phyloP scores from a whole-genome alignment of 768 basidiomycete genomes.

The Pholiota microspora region DNA sequence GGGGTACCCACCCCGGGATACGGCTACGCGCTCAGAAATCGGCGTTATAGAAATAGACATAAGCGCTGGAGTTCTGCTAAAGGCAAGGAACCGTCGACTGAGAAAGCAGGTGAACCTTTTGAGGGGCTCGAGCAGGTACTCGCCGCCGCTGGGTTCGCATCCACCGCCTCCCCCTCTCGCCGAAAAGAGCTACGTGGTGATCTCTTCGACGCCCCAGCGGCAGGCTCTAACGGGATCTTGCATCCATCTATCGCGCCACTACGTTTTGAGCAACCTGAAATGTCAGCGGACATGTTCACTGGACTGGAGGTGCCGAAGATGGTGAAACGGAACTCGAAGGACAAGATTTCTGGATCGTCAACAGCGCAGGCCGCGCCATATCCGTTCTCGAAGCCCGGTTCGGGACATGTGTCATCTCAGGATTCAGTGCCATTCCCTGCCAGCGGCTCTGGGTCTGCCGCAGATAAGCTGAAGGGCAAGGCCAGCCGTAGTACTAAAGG shows the following conservation, averaged over 20 bases:
- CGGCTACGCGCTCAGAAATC: constrained; percentile 9
- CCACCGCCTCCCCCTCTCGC: constrained; percentile 50
- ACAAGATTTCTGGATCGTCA: constrained; percentile 33
- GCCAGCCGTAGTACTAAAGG: constrained; percentile 7
- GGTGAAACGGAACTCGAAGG: constrained; percentile 45
- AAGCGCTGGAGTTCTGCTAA: constrained; percentile 27
- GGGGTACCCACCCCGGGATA: constrained; percentile 15
- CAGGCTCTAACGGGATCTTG: neutral
- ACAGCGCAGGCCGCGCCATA: constrained; percentile 43
- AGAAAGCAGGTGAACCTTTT: constrained; percentile 31
- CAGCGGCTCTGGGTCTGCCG: constrained; percentile 42
- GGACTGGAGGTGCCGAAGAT: constrained; percentile 23
- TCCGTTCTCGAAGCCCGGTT: constrained; percentile 64
- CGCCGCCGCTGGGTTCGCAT: constrained; percentile 54
- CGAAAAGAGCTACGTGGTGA: constrained; percentile 61
- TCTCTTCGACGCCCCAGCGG: constrained; percentile 54
- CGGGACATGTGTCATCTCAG: constrained; percentile 55
- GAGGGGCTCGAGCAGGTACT: constrained; percentile 59
- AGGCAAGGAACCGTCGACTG: constrained; percentile 23
- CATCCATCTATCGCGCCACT: constrained; percentile 13
- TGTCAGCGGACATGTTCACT: constrained; percentile 12
- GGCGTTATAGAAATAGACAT: constrained; percentile 5
- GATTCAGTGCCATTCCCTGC: constrained; percentile 78
- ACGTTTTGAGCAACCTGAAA: constrained; percentile 7
- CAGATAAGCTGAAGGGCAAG: constrained; percentile 20